Base-by-base conservation (phyloP, 1,284 basidiomycete species). In the Inonotus hispidus region DNA sequence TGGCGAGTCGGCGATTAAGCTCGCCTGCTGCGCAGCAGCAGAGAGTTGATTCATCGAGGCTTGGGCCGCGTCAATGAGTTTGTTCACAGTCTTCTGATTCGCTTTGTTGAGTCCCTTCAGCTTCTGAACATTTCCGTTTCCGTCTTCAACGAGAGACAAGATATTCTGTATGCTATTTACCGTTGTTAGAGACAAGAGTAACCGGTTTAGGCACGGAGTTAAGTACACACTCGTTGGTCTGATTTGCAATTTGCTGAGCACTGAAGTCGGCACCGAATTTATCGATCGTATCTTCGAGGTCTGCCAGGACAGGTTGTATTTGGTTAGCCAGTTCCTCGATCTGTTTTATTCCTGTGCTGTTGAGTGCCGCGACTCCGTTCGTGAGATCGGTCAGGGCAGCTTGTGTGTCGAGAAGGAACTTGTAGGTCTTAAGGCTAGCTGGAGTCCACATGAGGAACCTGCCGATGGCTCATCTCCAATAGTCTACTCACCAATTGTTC, bases 261-360 rank as follows among this genome's bases (percentile, higher is more conserved):
- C 64, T 65, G 53, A 65, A 65, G 64, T 65, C 64, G 13, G 61
- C 61, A 11, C 64, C 64, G 39, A 65, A 63, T 54, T 63, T 58
- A 23, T 65, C 64, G 35, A 65, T 65, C 32, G 62, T 60, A 38
- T 54, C 25, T 35, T 65, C 64, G 11, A 65, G 53, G 19, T 56
- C 56, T 6, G 45, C 35, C 7, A 65, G 23, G 16, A 61, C 62
- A 13, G 64, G 64, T 27, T 62, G 54, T 32, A 65, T 63, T 41
- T 63, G 58, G 25, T 56, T 57, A 6, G 59, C 64, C 10, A 63
- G 56, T 13, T 57, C 55, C 25, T 53, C 47, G 14, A 63, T 53
- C 4, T 59, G 62, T 38, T 56, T 25, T 29, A 63, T 47, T 8
- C 59, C 59, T 1, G 62, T 60, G 25, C 56, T 54, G 37, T 65